Evolutionary conservation across 2,329 filamentous ascomycete genomes (phyloP), one percentile per base, ranked within the genome.

Genomic region (Talaromyces piceae): DNA sequence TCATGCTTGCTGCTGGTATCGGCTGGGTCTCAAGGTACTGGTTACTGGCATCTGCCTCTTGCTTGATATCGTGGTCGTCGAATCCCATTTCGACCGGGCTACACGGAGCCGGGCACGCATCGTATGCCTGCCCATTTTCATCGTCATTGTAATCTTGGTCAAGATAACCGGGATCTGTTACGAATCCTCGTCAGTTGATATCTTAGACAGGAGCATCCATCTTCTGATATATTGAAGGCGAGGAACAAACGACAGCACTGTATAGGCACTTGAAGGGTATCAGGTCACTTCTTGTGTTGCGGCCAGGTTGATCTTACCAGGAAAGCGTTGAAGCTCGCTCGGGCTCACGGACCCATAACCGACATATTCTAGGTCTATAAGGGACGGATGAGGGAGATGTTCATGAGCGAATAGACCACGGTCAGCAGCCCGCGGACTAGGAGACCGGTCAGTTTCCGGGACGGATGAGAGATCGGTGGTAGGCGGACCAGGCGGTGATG

Each of bases 381-480:
- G 28, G 41, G 49, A 41, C 46, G 37, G 46, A 7, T 22, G 16
- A n/a, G n/a, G 28, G 16, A 7, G n/a, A 23, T 20, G n/a, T 31
- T 23, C 22, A 11, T 12, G 11, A 13, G 31, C 12, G 22, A 30
- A 41, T 4, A n/a, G 4, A 41, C 30, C 39, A 26, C 22, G 5
- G 5, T 9, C 25, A 11, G 23, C 11, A 45, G 13, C 12, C 26
- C 46, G 18, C 54, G 12, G 49, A 47, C 59, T 61, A 13, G 50
- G 56, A 11, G 59, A 57, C 26, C 59, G 64, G 39, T 64, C 63
- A 12, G 58, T 53, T 12, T 57, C 62, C 4, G 64, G 57, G 5
- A 55, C 55, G 2, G 58, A 59, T 6, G 60, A 59, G 12, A 61
- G 45, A 7, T 57, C 59, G 25, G 54, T 28, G 12, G 47, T 28